Evolutionary conservation across 2,329 filamentous ascomycete species (phyloP), one percentile per base, ranked within the genome.

Genomic region (Uncinocarpus reesii): DNA sequence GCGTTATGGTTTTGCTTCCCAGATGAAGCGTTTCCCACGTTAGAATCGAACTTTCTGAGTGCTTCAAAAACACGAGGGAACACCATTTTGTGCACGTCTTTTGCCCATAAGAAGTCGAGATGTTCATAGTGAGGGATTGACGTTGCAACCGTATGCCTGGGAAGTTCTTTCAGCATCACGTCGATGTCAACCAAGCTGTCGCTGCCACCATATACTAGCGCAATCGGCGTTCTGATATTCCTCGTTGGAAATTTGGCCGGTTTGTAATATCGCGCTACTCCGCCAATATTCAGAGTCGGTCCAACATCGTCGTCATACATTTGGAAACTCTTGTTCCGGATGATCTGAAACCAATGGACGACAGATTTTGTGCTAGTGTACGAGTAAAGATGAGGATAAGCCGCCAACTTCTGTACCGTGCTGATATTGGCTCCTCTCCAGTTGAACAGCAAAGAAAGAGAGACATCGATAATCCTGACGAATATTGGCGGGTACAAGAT

Each of bases 291-390:
- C 51, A 94, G 72, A 0, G 83, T 83, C 23, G 83, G 82, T 49
- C 88, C 84, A 0, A 92, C 78, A 58, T 96, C 90, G 62, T 98
- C 92, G 62, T 98, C 92, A 65, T 89, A 96, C 86, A 98, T 95
- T 66, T 98, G 92, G 65, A 98, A 96, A 21, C 81, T 88, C 59
- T 87, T 86, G 60, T 90, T 95, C 55, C 92, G 83, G 59, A 98
- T 98, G 62, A 98, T 95, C 63, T 98, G 92, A 65, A 98, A 98
- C 92, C 92, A 98, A 63, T 98, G 92, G 0, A 98, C 92, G 7
- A 98, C 88, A 16, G 83, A 89, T 68, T 98, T 98, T 49, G 88
- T 95, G 63, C 86, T 94, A 0, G 90, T 95, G 64, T 90, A 96
- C 0, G 89, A 95, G 70, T 95, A 98, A 0, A 98, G 71, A 69